These are phyloP conservation scores for Blastobotrys serpentis DNA, from an alignment of 1,139 yeast species.

Conservation along the genomic window DNA sequence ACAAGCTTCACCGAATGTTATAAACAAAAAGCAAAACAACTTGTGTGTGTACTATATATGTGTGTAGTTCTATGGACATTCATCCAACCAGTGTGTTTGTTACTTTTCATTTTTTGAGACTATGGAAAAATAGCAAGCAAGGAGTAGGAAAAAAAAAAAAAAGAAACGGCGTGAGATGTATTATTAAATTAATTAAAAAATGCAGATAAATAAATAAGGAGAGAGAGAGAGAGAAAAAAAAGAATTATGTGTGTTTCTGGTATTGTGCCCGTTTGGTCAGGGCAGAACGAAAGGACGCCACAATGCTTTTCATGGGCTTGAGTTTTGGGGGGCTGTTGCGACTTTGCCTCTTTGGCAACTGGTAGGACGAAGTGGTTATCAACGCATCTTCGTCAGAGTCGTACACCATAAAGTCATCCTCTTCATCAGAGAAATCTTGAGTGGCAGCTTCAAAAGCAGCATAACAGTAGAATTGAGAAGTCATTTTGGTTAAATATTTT, in stretches of 20 bases:
- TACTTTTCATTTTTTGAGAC: too few species aligned
- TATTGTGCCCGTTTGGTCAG: background rate
- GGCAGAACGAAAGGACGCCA: background rate
- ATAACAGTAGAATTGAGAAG: too few species aligned
- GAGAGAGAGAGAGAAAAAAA: background rate
- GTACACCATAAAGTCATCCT: background rate
- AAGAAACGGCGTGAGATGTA: too few species aligned
- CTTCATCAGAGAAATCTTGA: background rate
- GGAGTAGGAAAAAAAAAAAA: too few species aligned
- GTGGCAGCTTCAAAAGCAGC: background rate
- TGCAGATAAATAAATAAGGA: background rate
- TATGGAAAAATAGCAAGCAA: too few species aligned
- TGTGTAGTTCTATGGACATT: background rate
- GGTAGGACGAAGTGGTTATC: background rate
- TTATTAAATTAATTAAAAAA: too few species aligned
- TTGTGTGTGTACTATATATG: background rate
- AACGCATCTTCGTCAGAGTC: background rate
- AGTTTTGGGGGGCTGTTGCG: background rate
- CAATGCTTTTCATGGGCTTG: background rate
- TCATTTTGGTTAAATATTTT: background rate
- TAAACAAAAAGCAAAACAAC: too few species aligned
- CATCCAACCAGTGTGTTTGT: too few species aligned
- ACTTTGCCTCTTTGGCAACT: background rate
- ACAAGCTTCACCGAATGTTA: slow-evolving; percentile 31
- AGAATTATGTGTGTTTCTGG: background rate